Evolutionary conservation across 1,139 yeast genomes (phyloP).

Genomic region (Wickerhamomyces sp.): DNA sequence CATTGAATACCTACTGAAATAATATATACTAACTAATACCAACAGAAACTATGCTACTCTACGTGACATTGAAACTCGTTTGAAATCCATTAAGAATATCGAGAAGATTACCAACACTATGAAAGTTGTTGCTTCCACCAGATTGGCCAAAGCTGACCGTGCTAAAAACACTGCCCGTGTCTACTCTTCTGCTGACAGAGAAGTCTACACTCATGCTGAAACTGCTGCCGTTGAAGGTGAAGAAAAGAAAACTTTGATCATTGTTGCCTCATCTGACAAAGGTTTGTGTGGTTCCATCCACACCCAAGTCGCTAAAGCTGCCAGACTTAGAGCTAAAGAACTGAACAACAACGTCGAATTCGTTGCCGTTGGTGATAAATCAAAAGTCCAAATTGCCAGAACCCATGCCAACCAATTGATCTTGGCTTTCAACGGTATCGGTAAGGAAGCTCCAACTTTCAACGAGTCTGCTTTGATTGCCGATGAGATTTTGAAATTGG

Average conservation of each 20-base stretch:
- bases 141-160: conserved; percentile 92
- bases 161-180: conserved; percentile 89
- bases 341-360: conserved; percentile 70
- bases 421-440: conserved; percentile 82
- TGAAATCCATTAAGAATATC: conserved; percentile 96
- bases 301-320: conserved; percentile 86
- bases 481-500: conserved; percentile 70
- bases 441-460: conserved; percentile 96
- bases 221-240: conserved; percentile 48
- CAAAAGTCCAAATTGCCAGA: conserved; percentile 83
- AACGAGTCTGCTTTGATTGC: conserved; percentile 84
- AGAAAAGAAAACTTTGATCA: conserved; percentile 58
- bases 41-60: conserved; percentile 91
- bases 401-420: conserved; percentile 65
- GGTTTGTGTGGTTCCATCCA: conserved; percentile 99
- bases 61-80: conserved; percentile 97
- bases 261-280: conserved; percentile 93
- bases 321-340: conserved; percentile 59
- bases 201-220: conserved; percentile 79
- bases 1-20: background rate
- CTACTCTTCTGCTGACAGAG: conserved; percentile 75
- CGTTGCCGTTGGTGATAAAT: conserved; percentile 91
- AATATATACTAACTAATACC: background rate
- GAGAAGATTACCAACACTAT: conserved; percentile 99
- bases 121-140: conserved; percentile 98